These are phyloP conservation scores for Capronia epimyces DNA, from an alignment of 2,329 filamentous ascomycete species.

Conservation along the genomic window DNA sequence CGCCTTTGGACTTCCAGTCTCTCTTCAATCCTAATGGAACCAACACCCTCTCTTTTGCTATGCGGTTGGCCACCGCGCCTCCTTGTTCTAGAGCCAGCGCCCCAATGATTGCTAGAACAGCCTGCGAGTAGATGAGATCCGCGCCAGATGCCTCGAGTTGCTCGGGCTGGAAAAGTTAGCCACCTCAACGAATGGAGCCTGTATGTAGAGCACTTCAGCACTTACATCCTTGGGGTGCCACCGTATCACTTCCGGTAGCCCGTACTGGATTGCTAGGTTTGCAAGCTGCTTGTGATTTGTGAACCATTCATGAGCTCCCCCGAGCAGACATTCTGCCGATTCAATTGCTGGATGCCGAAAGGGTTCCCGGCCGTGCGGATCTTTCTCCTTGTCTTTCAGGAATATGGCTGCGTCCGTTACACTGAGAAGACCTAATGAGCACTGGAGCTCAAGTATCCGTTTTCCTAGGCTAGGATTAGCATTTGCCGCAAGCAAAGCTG, in stretches of 20 bases:
- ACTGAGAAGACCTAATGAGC: constrained; percentile 57
- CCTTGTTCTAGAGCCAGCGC: constrained; percentile 86
- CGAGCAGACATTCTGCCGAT: constrained; percentile 66
- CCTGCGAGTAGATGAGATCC: constrained; percentile 67
- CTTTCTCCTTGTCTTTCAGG: constrained; percentile 34
- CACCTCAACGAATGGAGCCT: neutral
- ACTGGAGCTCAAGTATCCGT: constrained; percentile 59
- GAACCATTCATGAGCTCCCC: constrained; percentile 55
- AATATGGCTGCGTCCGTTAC: constrained; percentile 34
- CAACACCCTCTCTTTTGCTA: constrained; percentile 73
- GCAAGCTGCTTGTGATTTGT: constrained; percentile 62
- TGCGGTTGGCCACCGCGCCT: constrained; percentile 65
- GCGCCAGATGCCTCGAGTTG: constrained; percentile 68
- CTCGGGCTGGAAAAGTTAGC: constrained; percentile 38
- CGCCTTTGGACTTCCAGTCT: constrained; percentile 23
- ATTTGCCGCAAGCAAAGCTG: neutral
- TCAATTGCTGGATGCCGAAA: constrained; percentile 66
- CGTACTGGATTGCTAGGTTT: constrained; percentile 62
- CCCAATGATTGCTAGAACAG: constrained; percentile 79
- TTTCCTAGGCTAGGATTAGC: constrained; percentile 45
- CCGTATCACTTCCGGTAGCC: constrained; percentile 68
- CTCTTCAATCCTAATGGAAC: constrained; percentile 42
- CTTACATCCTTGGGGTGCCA: constrained; percentile 83
- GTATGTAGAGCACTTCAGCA: constrained; percentile 8
- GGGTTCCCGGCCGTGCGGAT: constrained; percentile 55